phyloP scores from a whole-genome alignment of 1,284 basidiomycete species.

The Cutaneotrichosporon daszewskae region DNA sequence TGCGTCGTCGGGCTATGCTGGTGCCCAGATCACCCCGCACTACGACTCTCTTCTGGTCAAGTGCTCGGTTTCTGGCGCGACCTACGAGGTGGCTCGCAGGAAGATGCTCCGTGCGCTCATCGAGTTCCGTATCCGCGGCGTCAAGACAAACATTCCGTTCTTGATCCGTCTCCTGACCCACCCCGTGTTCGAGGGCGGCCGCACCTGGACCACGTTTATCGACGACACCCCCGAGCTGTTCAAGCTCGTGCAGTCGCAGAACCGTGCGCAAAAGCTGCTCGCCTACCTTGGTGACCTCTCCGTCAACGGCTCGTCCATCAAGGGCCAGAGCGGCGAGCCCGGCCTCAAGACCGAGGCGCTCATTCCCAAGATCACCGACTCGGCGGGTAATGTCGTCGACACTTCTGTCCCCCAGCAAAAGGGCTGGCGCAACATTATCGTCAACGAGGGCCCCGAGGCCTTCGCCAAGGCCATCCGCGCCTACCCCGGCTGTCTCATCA shows the following conservation, averaged over 20 bases:
- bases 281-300: constrained; percentile 94
- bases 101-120: constrained; percentile 99
- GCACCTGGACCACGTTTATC: constrained; percentile 99
- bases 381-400: constrained; percentile 71
- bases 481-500: constrained; percentile 91
- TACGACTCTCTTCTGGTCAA: constrained; percentile 98
- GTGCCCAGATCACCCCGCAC: constrained; percentile 98
- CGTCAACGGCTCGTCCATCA: constrained; percentile 97
- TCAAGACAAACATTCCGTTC: constrained; percentile 99
- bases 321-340: constrained; percentile 68
- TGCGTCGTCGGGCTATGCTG: constrained; percentile 95
- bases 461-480: constrained; percentile 97
- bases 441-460: constrained; percentile 94
- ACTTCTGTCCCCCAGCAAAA: constrained; percentile 72
- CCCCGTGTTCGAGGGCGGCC: constrained; percentile 89
- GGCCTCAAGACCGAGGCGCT: constrained; percentile 86
- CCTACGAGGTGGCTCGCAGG: constrained; percentile 94
- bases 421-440: constrained; percentile 98
- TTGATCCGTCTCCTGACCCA: constrained; percentile 97
- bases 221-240: constrained; percentile 99
- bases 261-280: constrained; percentile 95
- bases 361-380: constrained; percentile 74
- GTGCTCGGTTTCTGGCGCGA: constrained; percentile 91
- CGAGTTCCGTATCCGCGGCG: constrained; percentile 98
- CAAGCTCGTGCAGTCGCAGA: constrained; percentile 95